Evolutionary conservation across 768 basidiomycete species (phyloP).

Genomic region (Hericium alpestre): DNA sequence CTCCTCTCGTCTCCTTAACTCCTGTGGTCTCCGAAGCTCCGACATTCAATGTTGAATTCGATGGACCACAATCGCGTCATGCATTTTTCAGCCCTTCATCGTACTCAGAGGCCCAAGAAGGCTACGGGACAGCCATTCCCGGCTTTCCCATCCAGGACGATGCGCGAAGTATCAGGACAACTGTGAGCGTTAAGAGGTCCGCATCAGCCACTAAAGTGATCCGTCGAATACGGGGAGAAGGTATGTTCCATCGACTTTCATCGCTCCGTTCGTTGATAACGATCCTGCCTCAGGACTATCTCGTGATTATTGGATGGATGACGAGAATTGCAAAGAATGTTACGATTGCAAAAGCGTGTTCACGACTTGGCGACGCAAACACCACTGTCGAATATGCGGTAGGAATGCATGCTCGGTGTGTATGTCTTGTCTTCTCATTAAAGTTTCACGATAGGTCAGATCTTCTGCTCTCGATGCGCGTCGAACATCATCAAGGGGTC

Average conservation of each 20-base stretch:
- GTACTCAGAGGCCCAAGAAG: slow-evolving; percentile 41
- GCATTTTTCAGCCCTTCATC: slow-evolving; percentile 37
- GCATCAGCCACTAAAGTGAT: slow-evolving; percentile 89
- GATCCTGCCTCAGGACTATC: slow-evolving; percentile 51
- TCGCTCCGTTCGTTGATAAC: not conserved
- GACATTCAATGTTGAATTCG: slow-evolving; percentile 56
- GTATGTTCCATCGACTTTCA: slow-evolving; percentile 25
- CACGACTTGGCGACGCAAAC: slow-evolving; percentile 88
- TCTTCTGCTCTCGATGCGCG: slow-evolving; percentile 95
- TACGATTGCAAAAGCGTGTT: slow-evolving; percentile 94
- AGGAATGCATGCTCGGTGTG: slow-evolving; percentile 14
- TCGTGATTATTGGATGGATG: slow-evolving; percentile 98
- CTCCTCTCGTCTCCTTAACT: slow-evolving; percentile 76
- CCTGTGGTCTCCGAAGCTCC: slow-evolving; percentile 75
- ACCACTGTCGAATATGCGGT: slow-evolving; percentile 98
- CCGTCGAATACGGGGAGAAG: slow-evolving; percentile 82
- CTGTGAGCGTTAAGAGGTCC: slow-evolving; percentile 58
- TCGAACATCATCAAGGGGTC: slow-evolving; percentile 93
- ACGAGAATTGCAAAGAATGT: slow-evolving; percentile 90
- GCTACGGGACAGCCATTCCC: slow-evolving; percentile 74
- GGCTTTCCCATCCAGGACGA: slow-evolving; percentile 92
- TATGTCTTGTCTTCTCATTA: not conserved
- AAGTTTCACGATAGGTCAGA: slow-evolving; percentile 55
- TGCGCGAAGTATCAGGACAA: slow-evolving; percentile 74
- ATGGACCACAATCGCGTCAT: slow-evolving; percentile 44